These are phyloP conservation scores for Lizonia empirigonia DNA, from an alignment of 2,329 filamentous ascomycete species.

Conservation along the genomic window DNA sequence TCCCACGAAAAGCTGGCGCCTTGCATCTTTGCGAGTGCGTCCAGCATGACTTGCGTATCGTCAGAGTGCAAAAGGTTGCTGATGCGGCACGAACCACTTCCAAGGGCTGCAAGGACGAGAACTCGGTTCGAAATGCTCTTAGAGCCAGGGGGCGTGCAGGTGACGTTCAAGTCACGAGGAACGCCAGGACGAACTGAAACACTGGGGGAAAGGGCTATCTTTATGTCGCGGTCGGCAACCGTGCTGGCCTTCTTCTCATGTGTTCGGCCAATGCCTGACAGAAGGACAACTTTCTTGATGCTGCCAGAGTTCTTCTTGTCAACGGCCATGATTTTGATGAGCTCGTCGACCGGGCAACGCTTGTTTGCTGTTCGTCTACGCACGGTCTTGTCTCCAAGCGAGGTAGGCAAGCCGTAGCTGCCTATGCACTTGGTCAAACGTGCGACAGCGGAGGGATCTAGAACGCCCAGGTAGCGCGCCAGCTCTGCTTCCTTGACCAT, in stretches of 20 bases:
- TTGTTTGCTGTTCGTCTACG: constrained; percentile 84
- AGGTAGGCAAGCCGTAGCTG: constrained; percentile 89
- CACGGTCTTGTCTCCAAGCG: constrained; percentile 81
- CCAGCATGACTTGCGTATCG: constrained; percentile 96
- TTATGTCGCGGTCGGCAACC: constrained; percentile 84
- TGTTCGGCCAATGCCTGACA: constrained; percentile 87
- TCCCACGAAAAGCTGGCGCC: constrained; percentile 94
- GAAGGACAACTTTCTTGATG: constrained; percentile 93
- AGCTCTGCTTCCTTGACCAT: constrained; percentile 99
- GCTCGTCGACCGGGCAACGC: constrained; percentile 80
- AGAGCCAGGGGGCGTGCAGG: constrained; percentile 88
- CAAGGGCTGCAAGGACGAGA: constrained; percentile 89
- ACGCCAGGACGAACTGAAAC: constrained; percentile 76
- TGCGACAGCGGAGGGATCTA: constrained; percentile 86
- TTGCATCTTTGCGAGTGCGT: constrained; percentile 81
- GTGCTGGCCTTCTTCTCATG: constrained; percentile 86
- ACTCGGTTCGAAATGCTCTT: constrained; percentile 98
- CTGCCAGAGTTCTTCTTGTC: constrained; percentile 98
- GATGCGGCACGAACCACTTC: constrained; percentile 82
- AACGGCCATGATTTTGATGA: constrained; percentile 92
- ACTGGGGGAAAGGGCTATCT: constrained; percentile 79
- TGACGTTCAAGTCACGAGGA: constrained; percentile 67
- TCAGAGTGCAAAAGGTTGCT: constrained; percentile 95
- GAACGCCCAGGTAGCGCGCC: constrained; percentile 82
- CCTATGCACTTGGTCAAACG: constrained; percentile 90